Evolutionary conservation across 1,139 yeast genomes (phyloP), one percentile per base, ranked within the genome.

Genomic region (Candida sojae): DNA sequence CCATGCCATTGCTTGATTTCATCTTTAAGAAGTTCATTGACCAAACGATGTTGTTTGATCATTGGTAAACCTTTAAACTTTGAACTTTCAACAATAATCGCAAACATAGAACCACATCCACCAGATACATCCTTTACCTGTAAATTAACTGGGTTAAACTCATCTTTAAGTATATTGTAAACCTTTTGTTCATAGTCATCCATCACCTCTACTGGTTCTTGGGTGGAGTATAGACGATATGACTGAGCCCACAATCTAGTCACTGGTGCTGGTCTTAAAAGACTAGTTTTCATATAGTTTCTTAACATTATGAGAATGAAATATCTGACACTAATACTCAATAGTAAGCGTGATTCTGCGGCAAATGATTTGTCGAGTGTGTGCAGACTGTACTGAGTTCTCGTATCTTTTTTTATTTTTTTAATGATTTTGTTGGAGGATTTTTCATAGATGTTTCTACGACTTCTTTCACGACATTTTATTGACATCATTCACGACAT

Each of bases 31-130:
- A 85, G 75, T 48, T 83, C 83, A 67, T 93, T 93, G 25, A 93
- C 98, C 60, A 92, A 67, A 53, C 96, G 79, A 63, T 93, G 99
- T 67, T 93, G 99, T 63, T 91, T 91, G 55, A 93, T 78, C 84
- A 89, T 88, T 2, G 89, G 74, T 40, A 88, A 64, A 0, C 96
- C 96, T 57, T 86, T 83, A 69, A 93, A 93, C 60, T 82, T 73
- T 1, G 73, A 75, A 49, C 96, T 86, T 38, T 84, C 88, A 23
- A 95, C 81, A 52, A 79, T 73, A 45, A 93, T 93, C 42, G 96
- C 91, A 70, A 90, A 95, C 98, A 93, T 93, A 3, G 97, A 91
- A 0, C 99, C 99, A 70, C 99, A 95, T 0, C 99, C 99, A 23
- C 80, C 98, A 26, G 95, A 85, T 5, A 92, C 85, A 63, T 93